phyloP scores from a whole-genome alignment of 768 basidiomycete species.

The Auricularia heimuer region DNA sequence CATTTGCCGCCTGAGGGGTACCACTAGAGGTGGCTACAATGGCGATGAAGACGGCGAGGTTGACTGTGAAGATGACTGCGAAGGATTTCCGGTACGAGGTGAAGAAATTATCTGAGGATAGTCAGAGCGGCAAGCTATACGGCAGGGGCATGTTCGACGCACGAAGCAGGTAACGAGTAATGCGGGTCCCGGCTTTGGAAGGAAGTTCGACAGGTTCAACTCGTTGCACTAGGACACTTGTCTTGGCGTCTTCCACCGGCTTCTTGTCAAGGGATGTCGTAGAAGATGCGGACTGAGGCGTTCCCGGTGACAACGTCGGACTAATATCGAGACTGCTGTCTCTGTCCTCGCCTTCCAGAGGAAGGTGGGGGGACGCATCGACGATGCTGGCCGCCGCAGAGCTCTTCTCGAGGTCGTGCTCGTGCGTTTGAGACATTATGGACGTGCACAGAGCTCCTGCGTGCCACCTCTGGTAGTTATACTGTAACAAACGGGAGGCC shows the following conservation, averaged over 20 bases:
- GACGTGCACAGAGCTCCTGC: too few species aligned
- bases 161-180: neutral
- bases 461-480: too few species aligned
- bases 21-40: neutral
- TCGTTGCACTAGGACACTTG: neutral
- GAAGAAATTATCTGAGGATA: neutral
- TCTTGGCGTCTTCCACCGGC: neutral
- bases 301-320: neutral
- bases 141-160: neutral
- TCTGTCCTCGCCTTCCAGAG: neutral
- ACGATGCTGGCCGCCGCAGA: neutral
- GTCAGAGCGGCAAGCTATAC: neutral
- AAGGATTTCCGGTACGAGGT: neutral
- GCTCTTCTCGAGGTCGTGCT: neutral
- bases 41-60: neutral
- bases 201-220: neutral
- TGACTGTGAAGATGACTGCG: neutral
- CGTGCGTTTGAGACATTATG: neutral
- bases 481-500: too few species aligned
- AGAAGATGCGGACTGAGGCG: neutral
- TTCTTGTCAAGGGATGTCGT: neutral
- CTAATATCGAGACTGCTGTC: neutral
- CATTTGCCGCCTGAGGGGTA: neutral
- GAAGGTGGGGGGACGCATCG: neutral
- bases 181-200: neutral